Evolutionary conservation across 1,284 basidiomycete species (phyloP), one percentile per base, ranked within the genome.

Genomic region (Rhodotorula sp.): DNA sequence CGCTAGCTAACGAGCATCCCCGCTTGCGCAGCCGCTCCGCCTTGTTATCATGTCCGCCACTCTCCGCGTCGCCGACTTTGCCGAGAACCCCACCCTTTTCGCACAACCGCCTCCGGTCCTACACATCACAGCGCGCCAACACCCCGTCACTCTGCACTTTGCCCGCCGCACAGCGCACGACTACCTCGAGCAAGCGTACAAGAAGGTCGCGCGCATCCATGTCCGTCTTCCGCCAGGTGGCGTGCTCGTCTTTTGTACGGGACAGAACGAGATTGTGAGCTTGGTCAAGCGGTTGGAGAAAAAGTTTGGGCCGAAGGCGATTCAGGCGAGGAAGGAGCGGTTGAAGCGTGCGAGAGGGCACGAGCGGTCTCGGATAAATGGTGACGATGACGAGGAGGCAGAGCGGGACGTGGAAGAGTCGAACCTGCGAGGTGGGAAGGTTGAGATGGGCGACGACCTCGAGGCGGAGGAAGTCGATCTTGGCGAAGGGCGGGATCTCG

Each of bases 11-110:
- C 30, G n/a, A n/a, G n/a, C n/a, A n/a, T n/a, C 27, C n/a, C 52
- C 17, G 34, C 39, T 9, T 36, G 24, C 1, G 46, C 76, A 91
- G 85, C 95, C 95, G 17, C 82, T 99, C 11, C 88, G 96, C 19
- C 84, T 99, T 53, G 87, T 99, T 71, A 96, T 99, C 82, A 99
- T 99, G 96, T 99, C 95, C 52, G 96, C 96, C 2, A 99, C 96
- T 0, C 86, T 99, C 10, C 90, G 94, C 34, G 90, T 98, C 32
- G 87, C 88, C 62, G 96, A 99, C 81, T 99, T 99, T 78, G 89
- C 90, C 1, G 87, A 90, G 71, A 99, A 99, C 81, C 85, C 82
- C 59, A 86, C 86, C 0, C 84, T 99, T 4, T 99, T 99, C 81
- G 74, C 87, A 0, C 84, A 83, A 0, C 87, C 91, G 9, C 95